These are phyloP conservation scores for Zea mays DNA, from an alignment of 176 grass and related monocot genomes.

Conservation along the genomic window Zm-B73-REFERENCE-NAM-5.0 NC_050098.1:229605001-229605500, in stretches of 20 bases:
- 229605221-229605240: too few relatives aligned
- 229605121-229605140: too few relatives aligned
- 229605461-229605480: neutral
- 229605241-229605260: neutral
- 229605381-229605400: neutral
- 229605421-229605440: neutral
- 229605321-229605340: conserved; percentile 19
- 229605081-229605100: too few relatives aligned
- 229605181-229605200: too few relatives aligned
- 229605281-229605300: neutral
- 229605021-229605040: too few relatives aligned
- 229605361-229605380: conserved; percentile 40
- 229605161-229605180: too few relatives aligned
- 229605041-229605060: too few relatives aligned
- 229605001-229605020: too few relatives aligned
- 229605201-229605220: too few relatives aligned
- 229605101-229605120: too few relatives aligned
- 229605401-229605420: conserved; percentile 31
- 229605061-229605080: too few relatives aligned
- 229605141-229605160: too few relatives aligned
- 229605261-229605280: conserved; percentile 3
- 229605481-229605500: neutral
- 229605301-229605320: conserved; percentile 2
- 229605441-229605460: conserved; percentile 10
- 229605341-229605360: conserved; percentile 16